Conservation (phyloP, 75 land plant genomes). For the Selaginella moellendorffii region DNA sequence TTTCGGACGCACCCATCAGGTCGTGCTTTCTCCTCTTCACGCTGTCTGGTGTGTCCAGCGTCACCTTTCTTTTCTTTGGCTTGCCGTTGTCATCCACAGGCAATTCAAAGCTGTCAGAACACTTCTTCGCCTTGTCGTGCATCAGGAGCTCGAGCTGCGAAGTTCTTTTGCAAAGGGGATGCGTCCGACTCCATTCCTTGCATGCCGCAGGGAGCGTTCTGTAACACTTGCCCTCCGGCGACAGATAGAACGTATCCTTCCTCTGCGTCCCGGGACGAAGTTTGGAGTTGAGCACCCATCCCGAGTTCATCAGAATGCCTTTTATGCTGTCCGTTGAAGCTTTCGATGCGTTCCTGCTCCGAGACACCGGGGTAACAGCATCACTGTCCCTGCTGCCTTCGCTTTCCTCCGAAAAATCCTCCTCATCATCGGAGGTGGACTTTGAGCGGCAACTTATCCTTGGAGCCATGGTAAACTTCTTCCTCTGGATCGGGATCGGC, state of each 20-base stretch:
- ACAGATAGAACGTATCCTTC: not conserved
- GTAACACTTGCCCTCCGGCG: conserved; percentile 16
- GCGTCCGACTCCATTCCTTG: conserved; percentile 6
- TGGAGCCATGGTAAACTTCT: too few relatives aligned
- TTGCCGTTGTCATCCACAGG: conserved; percentile 2
- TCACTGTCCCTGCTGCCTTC: too few relatives aligned
- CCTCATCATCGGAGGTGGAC: too few relatives aligned
- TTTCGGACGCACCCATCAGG: too few relatives aligned
- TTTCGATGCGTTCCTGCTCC: too few relatives aligned
- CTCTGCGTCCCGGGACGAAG: not conserved
- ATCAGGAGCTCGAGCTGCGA: not conserved
- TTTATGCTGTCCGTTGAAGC: not conserved
- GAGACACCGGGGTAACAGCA: too few relatives aligned
- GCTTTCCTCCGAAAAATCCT: too few relatives aligned
- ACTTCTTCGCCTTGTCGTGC: not conserved
- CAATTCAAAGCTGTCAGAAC: conserved; percentile 2
- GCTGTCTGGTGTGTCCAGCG: too few relatives aligned
- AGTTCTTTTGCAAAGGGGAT: not conserved
- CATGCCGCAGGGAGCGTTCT: conserved; percentile 32
- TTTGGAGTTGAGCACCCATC: not conserved
- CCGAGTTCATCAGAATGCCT: not conserved
- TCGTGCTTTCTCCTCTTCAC: not conserved
- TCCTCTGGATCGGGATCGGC: too few relatives aligned
- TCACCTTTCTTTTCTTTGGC: too few relatives aligned
- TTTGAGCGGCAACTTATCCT: too few relatives aligned